phyloP scores from a whole-genome alignment of 2,329 filamentous ascomycete species.

The Sclerotiophoma versabilis region DNA sequence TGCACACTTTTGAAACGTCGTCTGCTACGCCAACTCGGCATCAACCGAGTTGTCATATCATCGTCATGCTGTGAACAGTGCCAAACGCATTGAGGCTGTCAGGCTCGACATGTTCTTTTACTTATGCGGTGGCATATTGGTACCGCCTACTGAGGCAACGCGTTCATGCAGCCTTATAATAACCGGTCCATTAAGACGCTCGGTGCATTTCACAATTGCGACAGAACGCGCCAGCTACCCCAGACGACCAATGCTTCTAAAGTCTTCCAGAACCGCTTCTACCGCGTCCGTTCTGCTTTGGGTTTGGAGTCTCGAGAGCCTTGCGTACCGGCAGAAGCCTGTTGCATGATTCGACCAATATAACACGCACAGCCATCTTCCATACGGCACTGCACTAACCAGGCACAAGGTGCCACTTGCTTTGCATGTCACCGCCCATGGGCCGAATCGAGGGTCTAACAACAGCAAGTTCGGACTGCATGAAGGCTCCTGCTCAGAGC shows the following conservation, averaged over 20 bases:
- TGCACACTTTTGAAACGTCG: slow-evolving; percentile 26
- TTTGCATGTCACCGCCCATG: slow-evolving; percentile 11
- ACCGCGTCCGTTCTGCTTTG: slow-evolving; percentile 4
- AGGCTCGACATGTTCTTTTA: background rate
- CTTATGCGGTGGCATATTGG: slow-evolving; percentile 10
- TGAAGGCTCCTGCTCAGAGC: slow-evolving; percentile 3
- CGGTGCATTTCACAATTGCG: background rate
- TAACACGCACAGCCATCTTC: slow-evolving; percentile 14
- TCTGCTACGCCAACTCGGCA: slow-evolving; percentile 22
- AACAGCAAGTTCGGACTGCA: slow-evolving; percentile 6
- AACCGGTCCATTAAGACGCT: background rate
- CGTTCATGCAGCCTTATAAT: slow-evolving; percentile 3
- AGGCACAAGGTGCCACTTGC: slow-evolving; percentile 14
- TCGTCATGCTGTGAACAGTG: slow-evolving; percentile 12
- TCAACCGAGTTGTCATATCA: slow-evolving; percentile 23
- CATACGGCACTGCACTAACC: background rate
- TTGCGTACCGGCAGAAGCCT: slow-evolving; percentile 1
- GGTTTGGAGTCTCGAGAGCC: slow-evolving; percentile 2
- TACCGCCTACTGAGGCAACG: background rate
- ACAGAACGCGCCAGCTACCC: slow-evolving; percentile 12
- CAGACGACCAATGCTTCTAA: slow-evolving; percentile 10
- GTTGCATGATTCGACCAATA: slow-evolving; percentile 10
- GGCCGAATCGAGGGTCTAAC: slow-evolving; percentile 1
- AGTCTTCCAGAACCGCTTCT: slow-evolving; percentile 14
- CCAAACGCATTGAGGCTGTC: slow-evolving; percentile 9